Base-by-base conservation (phyloP, 2,329 filamentous ascomycete species). In the Xylariales sp. region DNA sequence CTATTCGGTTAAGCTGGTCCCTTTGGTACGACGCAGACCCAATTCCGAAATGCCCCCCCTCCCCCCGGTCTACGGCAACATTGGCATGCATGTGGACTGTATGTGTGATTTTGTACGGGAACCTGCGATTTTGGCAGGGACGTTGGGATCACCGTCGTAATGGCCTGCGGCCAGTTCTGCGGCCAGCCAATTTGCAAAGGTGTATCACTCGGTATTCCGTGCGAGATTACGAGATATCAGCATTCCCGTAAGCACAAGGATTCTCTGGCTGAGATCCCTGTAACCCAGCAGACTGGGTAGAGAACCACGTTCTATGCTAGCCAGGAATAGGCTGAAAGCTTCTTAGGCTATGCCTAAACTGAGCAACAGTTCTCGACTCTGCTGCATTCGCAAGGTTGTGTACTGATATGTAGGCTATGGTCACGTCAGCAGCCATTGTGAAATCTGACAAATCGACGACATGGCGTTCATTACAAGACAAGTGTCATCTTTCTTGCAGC, bases 251-350 rank as follows among this genome's bases (percentile, higher is more conserved):
- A 49, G 50, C 45, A 47, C 53, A 57, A 52, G 56, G 56, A 52
- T 57, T 42, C 28, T 28, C 34, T n/a, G 29, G 19, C 49, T 46
- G 51, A 47, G 42, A 53, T 40, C 44, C 44, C 43, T 42, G 48
- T 28, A 55, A 57, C 55, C 56, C 56, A 55, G 54, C 51, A 49
- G 51, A 49, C 46, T 56, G 56, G 56, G 46, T 55, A 55, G 51
- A 51, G 50, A 54, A 52, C 49, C 46, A 52, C 49, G 38, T 31
- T 35, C 55, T 57, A 56, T 52, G 45, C 55, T 51, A 10, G 40
- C 47, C 55, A 48, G 40, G 55, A 50, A 25, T 40, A 55, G 55
- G 55, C 11, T n/a, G 10, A 14, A 21, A 7, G 24, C 36, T 22
- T 21, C 29, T 20, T 40, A 24, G 16, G 16, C 19, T 37, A 15